A percentile compares a stretch with the other conserved stretches of the same genome.
Conservation (phyloP, 306 rosid genomes). For the Gynostemma pentaphyllum region DNA sequence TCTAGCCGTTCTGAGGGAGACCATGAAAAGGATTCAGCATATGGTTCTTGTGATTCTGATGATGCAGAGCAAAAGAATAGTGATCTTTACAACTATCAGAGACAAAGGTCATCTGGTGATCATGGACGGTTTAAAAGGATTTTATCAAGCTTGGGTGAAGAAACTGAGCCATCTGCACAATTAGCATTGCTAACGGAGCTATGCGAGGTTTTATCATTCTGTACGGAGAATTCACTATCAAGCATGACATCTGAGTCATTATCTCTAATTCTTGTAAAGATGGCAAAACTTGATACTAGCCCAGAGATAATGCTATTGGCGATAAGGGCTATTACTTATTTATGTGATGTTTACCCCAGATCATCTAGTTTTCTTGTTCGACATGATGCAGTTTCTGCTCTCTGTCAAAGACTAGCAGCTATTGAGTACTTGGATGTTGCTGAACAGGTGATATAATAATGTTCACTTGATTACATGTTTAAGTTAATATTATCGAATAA, state of each 20-base stretch:
- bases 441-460: constrained; percentile 58
- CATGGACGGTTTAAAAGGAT: constrained; percentile 66
- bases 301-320: constrained; percentile 72
- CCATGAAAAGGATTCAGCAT: constrained; percentile 70
- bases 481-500: not conserved
- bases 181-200: constrained; percentile 61
- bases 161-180: constrained; percentile 58
- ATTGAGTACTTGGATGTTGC: constrained; percentile 90
- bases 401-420: constrained; percentile 69
- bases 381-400: constrained; percentile 73
- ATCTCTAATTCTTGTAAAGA: constrained; percentile 67
- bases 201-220: constrained; percentile 79
- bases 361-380: constrained; percentile 69
- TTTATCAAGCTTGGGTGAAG: constrained; percentile 54
- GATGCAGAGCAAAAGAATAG: constrained; percentile 62
- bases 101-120: constrained; percentile 62
- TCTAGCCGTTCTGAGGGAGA: constrained; percentile 81
- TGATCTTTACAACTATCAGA: constrained; percentile 55
- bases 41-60: constrained; percentile 91
- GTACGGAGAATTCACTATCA: constrained; percentile 80
- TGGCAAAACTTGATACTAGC: constrained; percentile 53
- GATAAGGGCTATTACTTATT: constrained; percentile 85
- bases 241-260: constrained; percentile 55
- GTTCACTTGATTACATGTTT: not conserved
- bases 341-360: constrained; percentile 77